Evolutionary conservation across 441 rosid genomes (phyloP).

Genomic region (Brassica hybrid): DNA sequence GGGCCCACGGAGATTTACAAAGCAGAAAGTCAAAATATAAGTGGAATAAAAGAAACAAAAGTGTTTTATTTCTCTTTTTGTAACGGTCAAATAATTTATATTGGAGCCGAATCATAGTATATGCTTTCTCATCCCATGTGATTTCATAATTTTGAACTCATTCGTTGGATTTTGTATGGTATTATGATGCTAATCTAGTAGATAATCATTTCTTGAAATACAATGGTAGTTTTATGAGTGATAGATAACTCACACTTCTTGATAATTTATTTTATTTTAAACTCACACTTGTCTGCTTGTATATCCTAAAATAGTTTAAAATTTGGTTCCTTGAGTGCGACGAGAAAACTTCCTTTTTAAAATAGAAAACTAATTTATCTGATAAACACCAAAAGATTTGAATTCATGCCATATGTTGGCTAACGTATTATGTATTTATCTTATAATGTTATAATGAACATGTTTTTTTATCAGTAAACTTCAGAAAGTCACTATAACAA

Average conservation of each 20-base stretch:
- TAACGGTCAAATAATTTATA: too few relatives aligned
- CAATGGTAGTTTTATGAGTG: background rate
- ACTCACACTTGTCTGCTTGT: background rate
- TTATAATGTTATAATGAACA: background rate
- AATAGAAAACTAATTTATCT: background rate
- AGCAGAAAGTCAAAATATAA: background rate
- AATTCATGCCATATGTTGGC: background rate
- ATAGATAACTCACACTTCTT: too few relatives aligned
- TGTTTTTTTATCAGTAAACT: background rate
- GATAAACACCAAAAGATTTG: background rate
- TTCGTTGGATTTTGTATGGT: background rate
- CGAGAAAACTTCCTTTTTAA: too few relatives aligned
- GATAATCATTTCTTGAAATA: background rate
- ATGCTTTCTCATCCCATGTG: conserved; percentile 28
- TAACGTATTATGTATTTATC: background rate
- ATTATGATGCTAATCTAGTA: conserved; percentile 18
- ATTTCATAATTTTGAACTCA: conserved; percentile 43
- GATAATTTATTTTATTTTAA: background rate
- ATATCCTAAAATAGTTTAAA: background rate
- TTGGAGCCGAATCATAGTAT: conserved; percentile 15
- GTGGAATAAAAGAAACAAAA: too few relatives aligned
- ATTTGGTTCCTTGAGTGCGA: background rate
- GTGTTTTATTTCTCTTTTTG: too few relatives aligned
- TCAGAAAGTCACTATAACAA: background rate
- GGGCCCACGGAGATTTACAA: conserved; percentile 19